These are phyloP conservation scores for Sorghum bicolor DNA, from an alignment of 176 grass and related monocot genomes.

Conservation along the genomic window DNA sequence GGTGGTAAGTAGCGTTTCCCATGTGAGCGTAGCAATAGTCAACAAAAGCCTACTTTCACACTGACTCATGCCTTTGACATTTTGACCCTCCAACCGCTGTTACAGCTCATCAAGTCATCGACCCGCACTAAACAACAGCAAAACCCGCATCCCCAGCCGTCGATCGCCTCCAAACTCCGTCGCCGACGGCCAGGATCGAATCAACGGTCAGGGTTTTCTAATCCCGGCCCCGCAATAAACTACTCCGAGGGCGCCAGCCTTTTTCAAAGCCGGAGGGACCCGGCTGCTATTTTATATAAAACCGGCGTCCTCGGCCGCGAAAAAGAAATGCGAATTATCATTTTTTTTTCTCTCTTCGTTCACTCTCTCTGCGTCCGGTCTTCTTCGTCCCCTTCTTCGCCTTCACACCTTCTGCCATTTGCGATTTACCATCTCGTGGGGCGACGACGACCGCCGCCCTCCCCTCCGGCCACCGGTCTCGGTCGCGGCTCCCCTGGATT, in stretches of 20 bases:
- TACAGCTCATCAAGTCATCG: background rate
- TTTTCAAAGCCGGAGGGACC: slow-evolving; percentile 20
- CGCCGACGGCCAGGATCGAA: background rate
- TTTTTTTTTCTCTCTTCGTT: background rate
- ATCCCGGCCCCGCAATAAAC: background rate
- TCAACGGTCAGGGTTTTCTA: background rate
- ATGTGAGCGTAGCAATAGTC: slow-evolving; percentile 41
- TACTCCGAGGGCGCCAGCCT: background rate
- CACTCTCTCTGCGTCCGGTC: slow-evolving; percentile 7
- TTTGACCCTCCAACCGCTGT: slow-evolving; percentile 32
- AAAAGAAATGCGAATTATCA: background rate
- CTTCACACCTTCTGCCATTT: slow-evolving; percentile 34
- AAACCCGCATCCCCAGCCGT: background rate
- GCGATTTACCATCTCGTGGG: background rate
- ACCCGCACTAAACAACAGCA: background rate
- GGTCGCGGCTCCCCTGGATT: background rate
- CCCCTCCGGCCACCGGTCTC: background rate
- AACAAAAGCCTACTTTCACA: slow-evolving; percentile 5
- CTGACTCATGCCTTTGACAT: slow-evolving; percentile 54
- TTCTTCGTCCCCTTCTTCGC: slow-evolving; percentile 12
- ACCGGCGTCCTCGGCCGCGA: background rate
- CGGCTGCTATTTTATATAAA: slow-evolving; percentile 22
- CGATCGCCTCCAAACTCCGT: background rate
- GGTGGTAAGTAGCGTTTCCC: slow-evolving; percentile 4
- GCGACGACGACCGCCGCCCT: slow-evolving; percentile 29